Evolutionary conservation across 139 green algal species (phyloP), one percentile per base, ranked within the genome.

Genomic region (Haematococcus lacustris): DNA sequence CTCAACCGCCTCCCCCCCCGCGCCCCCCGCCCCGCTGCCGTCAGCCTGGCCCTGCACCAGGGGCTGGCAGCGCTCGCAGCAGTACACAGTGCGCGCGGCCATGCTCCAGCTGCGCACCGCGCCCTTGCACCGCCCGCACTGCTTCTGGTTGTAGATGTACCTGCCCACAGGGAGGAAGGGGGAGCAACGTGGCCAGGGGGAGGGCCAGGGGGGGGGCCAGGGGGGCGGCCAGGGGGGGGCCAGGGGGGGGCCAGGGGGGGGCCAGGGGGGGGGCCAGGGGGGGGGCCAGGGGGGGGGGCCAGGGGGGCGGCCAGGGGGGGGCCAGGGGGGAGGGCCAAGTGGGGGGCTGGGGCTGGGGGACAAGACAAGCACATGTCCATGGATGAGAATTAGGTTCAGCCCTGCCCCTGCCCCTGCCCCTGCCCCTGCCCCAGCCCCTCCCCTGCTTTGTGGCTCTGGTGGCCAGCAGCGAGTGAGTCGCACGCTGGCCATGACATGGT

Each of bases 141-240:
- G 41, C 4, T 50, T 51, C 50, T 95, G 90, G 75, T 97, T 97
- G 84, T 97, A 97, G 47, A 94, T 87, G 81, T 96, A 96, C 70
- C 90, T 85, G 63, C 50, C 23, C 23, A 53, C 9, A 9, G 43
- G 9, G 9, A 53, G 9, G 17, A 9, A 17, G 17, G 43, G 43
- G 43, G 9, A 9, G 9, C 43, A 17, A 28, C 17, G 43, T 28
- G 9, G 43, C 9, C 43, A 9, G 17, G n/a, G n/a, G n/a, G n/a
- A n/a, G n/a, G n/a, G n/a, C n/a, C n/a, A n/a, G n/a, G n/a, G n/a
- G n/a, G n/a, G n/a, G n/a, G n/a, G n/a, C n/a, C n/a, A n/a, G n/a
- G n/a, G 53, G 53, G 17, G 43, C 43, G 43, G 9, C 43, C 9
- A 9, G 17, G 9, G 43, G 17, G 43, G 43, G 43, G 9, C 43